Conservation (phyloP, 352 stramenopile genomes). For the Pythium dissotocum region DNA sequence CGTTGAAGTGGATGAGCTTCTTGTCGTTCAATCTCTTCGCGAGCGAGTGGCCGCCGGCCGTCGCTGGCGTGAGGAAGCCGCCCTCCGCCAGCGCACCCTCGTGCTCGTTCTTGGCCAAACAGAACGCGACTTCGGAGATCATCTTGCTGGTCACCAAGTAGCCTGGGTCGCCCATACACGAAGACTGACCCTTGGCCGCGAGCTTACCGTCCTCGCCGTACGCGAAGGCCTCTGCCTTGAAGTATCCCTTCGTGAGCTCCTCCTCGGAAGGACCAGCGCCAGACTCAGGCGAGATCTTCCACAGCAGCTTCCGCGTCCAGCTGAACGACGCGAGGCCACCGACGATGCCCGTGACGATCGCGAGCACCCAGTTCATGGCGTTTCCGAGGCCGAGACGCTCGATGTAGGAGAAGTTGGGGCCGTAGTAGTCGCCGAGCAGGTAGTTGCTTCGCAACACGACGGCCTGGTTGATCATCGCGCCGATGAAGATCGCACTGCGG, state of each 20-base stretch:
- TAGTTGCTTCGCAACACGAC: slow-evolving; percentile 68
- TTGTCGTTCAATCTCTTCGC: slow-evolving; percentile 50
- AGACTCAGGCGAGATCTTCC: slow-evolving; percentile 55
- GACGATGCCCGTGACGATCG: slow-evolving; percentile 32
- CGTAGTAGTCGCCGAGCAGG: slow-evolving; percentile 53
- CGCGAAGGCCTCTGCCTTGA: slow-evolving; percentile 48
- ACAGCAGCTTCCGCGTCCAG: slow-evolving; percentile 53
- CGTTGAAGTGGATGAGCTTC: slow-evolving; percentile 55
- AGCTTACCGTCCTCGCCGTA: slow-evolving; percentile 37
- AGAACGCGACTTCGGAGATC: slow-evolving; percentile 43
- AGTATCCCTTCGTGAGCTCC: slow-evolving; percentile 63
- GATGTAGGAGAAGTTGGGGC: slow-evolving; percentile 45
- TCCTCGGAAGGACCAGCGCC: slow-evolving; percentile 71
- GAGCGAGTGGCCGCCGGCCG: slow-evolving; percentile 56
- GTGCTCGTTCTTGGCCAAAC: slow-evolving; percentile 35
- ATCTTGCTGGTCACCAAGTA: slow-evolving; percentile 48
- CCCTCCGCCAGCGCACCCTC: slow-evolving; percentile 27
- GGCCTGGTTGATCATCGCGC: slow-evolving; percentile 67
- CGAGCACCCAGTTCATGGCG: slow-evolving; percentile 31
- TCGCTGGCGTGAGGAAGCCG: slow-evolving; percentile 64
- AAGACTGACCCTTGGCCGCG: slow-evolving; percentile 14
- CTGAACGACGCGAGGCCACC: slow-evolving; percentile 40
- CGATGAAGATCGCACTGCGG: slow-evolving; percentile 61
- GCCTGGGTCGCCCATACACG: slow-evolving; percentile 33
- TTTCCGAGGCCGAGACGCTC: slow-evolving; percentile 42